Evolutionary conservation across 768 basidiomycete genomes (phyloP), one percentile per base, ranked within the genome.

Genomic region (Suillus subluteus): DNA sequence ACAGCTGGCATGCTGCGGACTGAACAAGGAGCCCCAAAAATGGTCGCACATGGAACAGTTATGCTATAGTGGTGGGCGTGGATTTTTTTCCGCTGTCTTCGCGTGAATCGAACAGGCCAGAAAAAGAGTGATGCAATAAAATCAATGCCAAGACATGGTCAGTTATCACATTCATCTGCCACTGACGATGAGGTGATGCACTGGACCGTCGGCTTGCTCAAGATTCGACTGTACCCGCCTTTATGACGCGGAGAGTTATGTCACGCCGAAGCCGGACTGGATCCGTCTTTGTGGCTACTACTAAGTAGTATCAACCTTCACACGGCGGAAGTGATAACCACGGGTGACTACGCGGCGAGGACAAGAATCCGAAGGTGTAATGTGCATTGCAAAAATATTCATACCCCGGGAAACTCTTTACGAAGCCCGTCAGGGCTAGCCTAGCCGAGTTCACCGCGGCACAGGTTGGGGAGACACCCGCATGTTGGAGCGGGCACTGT

Each of bases 21-120:
- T 43, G 69, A 68, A 38, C 64, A 68, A 16, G 18, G 41, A 40
- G 63, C 59, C 21, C 71, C 66, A 55, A 67, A 68, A 46, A 48
- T 43, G 9, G 62, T 68, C 1, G 58, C 21, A 4, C 62, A 4
- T 3, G 65, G 70, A 54, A 70, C 56, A 55, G 13, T 41, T 15
- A 41, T 41, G 13, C 12, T 41, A 13, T 41, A 5, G 13, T 41
- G 40, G 40, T 13, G 40, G 40, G 40, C 11, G 65, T 58, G 13
- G 35, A 46, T 6, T 66, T 46, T n/a, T 37, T 69, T 66, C 37
- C 64, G 70, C 43, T 62, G 59, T 16, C 44, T 56, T 30, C 15
- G 54, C 21, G 55, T 38, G 26, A 72, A 43, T 23, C 66, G 58
- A 15, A 64, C 44, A 37, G 63, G 65, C 58, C 58, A 66, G 21